Base-by-base conservation (phyloP, 1,139 yeast species). In the Geotrichum aggregatum region DNA sequence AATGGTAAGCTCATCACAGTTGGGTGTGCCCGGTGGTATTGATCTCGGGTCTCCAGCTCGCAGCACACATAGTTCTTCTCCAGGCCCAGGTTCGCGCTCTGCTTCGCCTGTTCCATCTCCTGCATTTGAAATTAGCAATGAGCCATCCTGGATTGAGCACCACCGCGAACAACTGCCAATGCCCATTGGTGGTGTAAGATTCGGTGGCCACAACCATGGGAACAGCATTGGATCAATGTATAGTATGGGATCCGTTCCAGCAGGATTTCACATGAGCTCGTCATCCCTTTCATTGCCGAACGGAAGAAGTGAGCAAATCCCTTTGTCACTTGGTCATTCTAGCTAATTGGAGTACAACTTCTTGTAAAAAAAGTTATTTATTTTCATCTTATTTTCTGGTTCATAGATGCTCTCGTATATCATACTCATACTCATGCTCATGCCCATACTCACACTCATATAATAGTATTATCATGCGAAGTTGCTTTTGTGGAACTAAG, bases 121-220 rank as follows among this genome's bases (percentile, higher is more conserved):
- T 0, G 58, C 62, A 11, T 56, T 63, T 52, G 66, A 61, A 39
- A 62, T 63, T 21, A 58, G 65, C 11, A 61, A 59, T 16, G 66
- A 63, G 35, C 66, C 66, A 2, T 62, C 66, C 1, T 63, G 66
- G 66, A 54, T 62, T 13, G 66, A 62, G 28, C 55, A 59, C 28
- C 49, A 40, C 36, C 54, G 41, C 33, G 55, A 38, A 21, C 52
- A 4, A 8, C 49, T 42, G 34, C 45, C 44, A 14, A 24, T 8
- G 8, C 28, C 28, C 28, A 24, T 24, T 24, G 28, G 28, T 24
- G 44, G 16, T 18, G 44, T 36, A 22, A 34, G n/a, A 21, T 38
- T 35, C 14, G 28, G 28, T 24, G 26, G 18, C 10, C 35, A 35
- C 39, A 43, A 11, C 39, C 44, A 35, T 26, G 34, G 39, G n/a